Conservation (phyloP, 2,329 filamentous ascomycete genomes). For the Fusarium poae region DNA sequence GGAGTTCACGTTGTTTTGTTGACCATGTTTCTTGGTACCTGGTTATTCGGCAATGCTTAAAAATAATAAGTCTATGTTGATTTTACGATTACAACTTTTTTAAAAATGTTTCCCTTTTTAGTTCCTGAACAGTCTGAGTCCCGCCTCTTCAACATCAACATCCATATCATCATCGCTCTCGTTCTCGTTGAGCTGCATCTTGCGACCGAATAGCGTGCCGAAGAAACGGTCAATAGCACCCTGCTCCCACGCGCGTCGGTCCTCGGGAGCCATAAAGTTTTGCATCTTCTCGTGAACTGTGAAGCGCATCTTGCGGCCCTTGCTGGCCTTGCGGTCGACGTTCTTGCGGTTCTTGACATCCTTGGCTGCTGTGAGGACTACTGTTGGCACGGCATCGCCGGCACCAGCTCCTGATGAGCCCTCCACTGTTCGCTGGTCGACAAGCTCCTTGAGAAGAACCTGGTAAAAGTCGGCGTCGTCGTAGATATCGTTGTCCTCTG, state of each 20-base stretch:
- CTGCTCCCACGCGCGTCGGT: slow-evolving; percentile 83
- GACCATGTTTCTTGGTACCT: slow-evolving; percentile 50
- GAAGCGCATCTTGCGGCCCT: slow-evolving; percentile 93
- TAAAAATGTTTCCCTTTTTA: slow-evolving; percentile 34
- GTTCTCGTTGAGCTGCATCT: slow-evolving; percentile 73
- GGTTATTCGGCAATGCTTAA: slow-evolving; percentile 31
- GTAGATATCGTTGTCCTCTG: slow-evolving; percentile 76
- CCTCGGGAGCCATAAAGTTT: slow-evolving; percentile 97
- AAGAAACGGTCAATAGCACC: slow-evolving; percentile 83
- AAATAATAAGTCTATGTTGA: slow-evolving; percentile 20
- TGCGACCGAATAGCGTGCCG: slow-evolving; percentile 79
- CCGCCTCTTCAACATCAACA: slow-evolving; percentile 66
- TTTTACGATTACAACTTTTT: slow-evolving; percentile 33
- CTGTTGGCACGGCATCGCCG: slow-evolving; percentile 63
- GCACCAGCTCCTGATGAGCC: slow-evolving; percentile 60
- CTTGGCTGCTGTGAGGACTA: slow-evolving; percentile 76
- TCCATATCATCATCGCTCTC: slow-evolving; percentile 65
- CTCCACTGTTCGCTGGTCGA: slow-evolving; percentile 86
- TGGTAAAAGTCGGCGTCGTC: slow-evolving; percentile 98
- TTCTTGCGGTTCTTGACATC: slow-evolving; percentile 85
- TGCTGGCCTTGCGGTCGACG: slow-evolving; percentile 94
- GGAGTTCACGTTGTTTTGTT: slow-evolving; percentile 58
- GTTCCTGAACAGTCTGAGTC: slow-evolving; percentile 66
- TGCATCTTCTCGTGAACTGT: slow-evolving; percentile 97
- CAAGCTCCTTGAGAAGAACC: slow-evolving; percentile 88